Evolutionary conservation across 192 early-diverging fungal species (phyloP).

Genomic region (Coemansia sp.): DNA sequence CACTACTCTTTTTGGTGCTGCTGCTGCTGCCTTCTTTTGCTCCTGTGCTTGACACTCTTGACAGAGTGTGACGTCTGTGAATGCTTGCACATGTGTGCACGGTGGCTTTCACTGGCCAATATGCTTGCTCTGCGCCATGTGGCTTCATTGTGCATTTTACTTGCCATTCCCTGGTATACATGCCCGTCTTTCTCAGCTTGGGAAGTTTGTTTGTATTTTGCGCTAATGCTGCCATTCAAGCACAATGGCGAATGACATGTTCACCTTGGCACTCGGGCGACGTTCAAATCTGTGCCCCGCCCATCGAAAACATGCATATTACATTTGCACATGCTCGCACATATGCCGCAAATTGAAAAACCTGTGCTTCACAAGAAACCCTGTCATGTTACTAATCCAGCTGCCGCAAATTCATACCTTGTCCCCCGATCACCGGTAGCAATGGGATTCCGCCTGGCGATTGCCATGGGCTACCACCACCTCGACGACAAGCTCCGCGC

Average conservation of each 20-base stretch:
- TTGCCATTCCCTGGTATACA: background rate
- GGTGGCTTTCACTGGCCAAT: slow-evolving; percentile 30
- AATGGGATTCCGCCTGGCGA: slow-evolving; percentile 55
- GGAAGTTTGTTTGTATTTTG: background rate
- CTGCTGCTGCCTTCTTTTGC: background rate
- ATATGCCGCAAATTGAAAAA: background rate
- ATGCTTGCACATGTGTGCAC: background rate
- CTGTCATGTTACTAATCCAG: background rate
- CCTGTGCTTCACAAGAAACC: no score
- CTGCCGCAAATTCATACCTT: background rate
- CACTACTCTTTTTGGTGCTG: background rate
- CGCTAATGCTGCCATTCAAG: background rate
- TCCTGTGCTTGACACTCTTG: background rate
- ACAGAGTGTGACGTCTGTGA: slow-evolving; percentile 1
- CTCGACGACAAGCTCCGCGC: slow-evolving; percentile 41
- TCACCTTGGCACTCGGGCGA: no score
- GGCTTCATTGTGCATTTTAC: slow-evolving; percentile 9
- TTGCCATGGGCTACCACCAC: slow-evolving; percentile 56
- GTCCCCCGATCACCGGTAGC: slow-evolving; percentile 15
- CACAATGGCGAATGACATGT: background rate
- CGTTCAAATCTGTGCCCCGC: no score
- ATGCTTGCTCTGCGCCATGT: slow-evolving; percentile 7
- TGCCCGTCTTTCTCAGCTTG: background rate
- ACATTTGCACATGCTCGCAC: background rate
- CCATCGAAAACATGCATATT: background rate